Evolutionary conservation across 106 monocot genomes (phyloP), one percentile per base, ranked within the genome.

Genomic region (Acorus gramineus): DNA sequence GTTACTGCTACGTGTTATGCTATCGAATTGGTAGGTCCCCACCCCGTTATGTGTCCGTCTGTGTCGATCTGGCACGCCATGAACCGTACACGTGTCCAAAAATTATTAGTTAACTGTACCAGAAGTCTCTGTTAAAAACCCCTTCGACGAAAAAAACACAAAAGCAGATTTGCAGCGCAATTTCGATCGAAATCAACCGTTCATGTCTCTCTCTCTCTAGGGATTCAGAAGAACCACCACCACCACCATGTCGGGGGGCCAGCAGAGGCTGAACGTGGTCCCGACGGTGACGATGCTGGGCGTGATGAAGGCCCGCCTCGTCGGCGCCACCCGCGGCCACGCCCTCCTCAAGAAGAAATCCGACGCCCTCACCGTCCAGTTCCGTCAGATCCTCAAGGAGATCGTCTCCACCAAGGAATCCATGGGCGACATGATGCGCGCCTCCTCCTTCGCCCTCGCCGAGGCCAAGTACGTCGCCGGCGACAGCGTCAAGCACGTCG

Each of bases 261-360:
- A 69, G 53, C 84, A 96, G 76, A 70, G 95, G 4, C 75, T 96
- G 61, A 90, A 55, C 55, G 95, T 96, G 72, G 95, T 90, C n/a
- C 95, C 95, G 42, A 96, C 95, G 14, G 90, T 90, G 69, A 96
- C 95, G 49, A 77, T 96, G 95, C 87, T 90, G 2, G 95, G 95
- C 3, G 80, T 80, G 42, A 81, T 95, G 86, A 95, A 95, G 69
- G 87, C 84, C 12, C 95, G 90, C 44, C 82, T 95, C 0, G 61
- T 87, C 8, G 95, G 90, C 42, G 95, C 95, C 14, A 95, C 95
- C 42, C 79, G 95, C 12, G 95, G 95, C 49, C 95, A 95, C 66
- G 95, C 95, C 49, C 82, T 95, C 45, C 80, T 95, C 5, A 95
- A 95, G 82, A 95, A 95, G 82, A 95, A 95, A 73, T 82, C 81